A percentile compares a stretch with the other conserved stretches of the same genome.
These are phyloP conservation scores for Cynara cardunculus DNA, from an alignment of 129 eudicot species.

Conservation along the genomic window DNA sequence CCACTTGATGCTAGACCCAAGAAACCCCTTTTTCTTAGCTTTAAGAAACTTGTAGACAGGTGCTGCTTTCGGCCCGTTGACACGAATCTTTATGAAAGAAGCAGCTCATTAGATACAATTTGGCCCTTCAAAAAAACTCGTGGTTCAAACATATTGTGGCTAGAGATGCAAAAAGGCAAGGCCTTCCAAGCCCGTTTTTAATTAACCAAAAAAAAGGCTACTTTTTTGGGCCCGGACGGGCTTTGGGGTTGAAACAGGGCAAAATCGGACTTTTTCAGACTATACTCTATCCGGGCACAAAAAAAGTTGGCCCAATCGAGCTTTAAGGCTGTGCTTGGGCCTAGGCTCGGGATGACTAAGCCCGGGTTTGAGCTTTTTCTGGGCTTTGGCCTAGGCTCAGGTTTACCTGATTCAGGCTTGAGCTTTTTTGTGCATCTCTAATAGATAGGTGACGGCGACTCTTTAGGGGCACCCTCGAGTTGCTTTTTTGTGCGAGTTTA, in stretches of 20 bases:
- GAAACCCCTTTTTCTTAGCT: constrained; percentile 57
- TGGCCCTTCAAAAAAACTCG: not conserved
- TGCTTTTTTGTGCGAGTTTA: too few relatives aligned
- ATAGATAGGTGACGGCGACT: not conserved
- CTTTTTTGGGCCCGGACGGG: not conserved
- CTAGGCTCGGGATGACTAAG: not conserved
- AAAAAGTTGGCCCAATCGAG: not conserved
- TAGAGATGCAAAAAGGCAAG: not conserved
- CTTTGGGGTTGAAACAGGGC: too few relatives aligned
- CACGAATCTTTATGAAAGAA: constrained; percentile 48
- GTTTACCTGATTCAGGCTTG: too few relatives aligned
- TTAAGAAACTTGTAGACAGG: constrained; percentile 84
- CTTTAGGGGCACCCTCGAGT: not conserved
- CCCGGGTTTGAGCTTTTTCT: not conserved
- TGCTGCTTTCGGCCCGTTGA: constrained; percentile 68
- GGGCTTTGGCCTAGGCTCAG: too few relatives aligned
- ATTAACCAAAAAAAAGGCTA: not conserved
- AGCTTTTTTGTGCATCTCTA: not conserved
- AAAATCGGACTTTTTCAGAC: too few relatives aligned
- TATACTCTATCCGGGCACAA: not conserved
- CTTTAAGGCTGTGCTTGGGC: too few relatives aligned
- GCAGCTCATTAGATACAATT: not conserved
- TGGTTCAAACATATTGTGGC: not conserved
- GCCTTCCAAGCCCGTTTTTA: not conserved
- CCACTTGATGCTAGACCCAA: constrained; percentile 81